A percentile compares a stretch with the other conserved stretches of the same genome.
Conservation (phyloP, 768 basidiomycete species). For the Lactarius pseudohatsudake region DNA sequence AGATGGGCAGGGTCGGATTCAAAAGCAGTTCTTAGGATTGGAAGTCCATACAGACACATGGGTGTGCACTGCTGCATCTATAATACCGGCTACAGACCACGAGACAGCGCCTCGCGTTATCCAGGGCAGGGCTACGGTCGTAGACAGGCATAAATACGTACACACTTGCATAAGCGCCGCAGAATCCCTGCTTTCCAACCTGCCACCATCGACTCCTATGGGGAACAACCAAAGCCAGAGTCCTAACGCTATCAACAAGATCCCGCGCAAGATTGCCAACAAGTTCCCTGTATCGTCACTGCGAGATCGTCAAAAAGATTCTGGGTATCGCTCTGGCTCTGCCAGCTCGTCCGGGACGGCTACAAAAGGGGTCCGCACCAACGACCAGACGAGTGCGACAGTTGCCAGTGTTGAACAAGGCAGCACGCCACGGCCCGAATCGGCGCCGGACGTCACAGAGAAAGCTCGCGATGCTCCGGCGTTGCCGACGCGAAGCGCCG, state of each 20-base stretch:
- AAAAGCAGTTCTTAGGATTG: neutral
- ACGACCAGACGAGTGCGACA: neutral
- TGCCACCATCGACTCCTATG: conserved; percentile 26
- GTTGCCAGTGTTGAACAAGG: conserved; percentile 1
- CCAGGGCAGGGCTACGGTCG: neutral
- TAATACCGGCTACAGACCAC: neutral
- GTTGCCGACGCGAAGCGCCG: conserved; percentile 11
- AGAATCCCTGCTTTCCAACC: conserved; percentile 4
- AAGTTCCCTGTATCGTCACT: conserved; percentile 5
- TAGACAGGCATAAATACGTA: conserved; percentile 21
- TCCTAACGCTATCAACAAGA: conserved; percentile 2
- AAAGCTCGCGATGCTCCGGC: conserved; percentile 15
- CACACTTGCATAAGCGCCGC: conserved; percentile 24
- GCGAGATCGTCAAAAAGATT: conserved; percentile 21
- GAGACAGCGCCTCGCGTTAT: neutral
- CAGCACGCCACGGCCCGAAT: conserved; percentile 13
- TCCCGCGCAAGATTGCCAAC: conserved; percentile 11
- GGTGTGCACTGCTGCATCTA: conserved; percentile 4
- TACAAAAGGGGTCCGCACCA: conserved; percentile 9
- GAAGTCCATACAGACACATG: neutral
- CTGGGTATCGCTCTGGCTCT: conserved; percentile 25
- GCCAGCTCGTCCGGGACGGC: conserved; percentile 21
- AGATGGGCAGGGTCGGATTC: neutral
- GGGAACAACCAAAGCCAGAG: conserved; percentile 26
- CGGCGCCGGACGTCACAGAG: conserved; percentile 16